Evolutionary conservation across 2,329 filamentous ascomycete species (phyloP), one percentile per base, ranked within the genome.

Genomic region (Rosellinia necatrix): DNA sequence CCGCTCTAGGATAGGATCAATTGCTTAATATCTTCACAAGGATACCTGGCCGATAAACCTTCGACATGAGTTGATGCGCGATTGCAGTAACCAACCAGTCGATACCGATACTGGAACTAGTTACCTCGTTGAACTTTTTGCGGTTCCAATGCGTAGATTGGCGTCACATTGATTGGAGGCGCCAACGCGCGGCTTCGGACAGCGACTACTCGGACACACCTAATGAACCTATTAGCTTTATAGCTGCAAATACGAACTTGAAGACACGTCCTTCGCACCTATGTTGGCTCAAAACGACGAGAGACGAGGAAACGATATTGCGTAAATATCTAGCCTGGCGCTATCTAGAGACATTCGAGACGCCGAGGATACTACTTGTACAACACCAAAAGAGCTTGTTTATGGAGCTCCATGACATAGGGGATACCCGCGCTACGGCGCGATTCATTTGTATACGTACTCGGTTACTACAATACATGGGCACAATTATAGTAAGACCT

Each of bases 391-490:
- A 52, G 48, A 58, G 42, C 32, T n/a, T 40, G 49, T 58, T 43
- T 49, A 59, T 30, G 53, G 40, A 58, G 51, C 41, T 56, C 46
- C 37, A 58, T 21, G 42, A 44, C 30, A 53, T 50, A 51, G 50
- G 60, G 12, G 21, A 56, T 34, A 50, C 42, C 48, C 13, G 48
- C n/a, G 21, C 30, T 21, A 51, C 60, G 53, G 49, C 49, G 21
- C 29, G 48, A 55, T 58, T 58, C 52, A 62, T 61, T 65, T 66
- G 64, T 67, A 68, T 66, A 66, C 60, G 53, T 59, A 64, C 37
- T 58, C 53, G 32, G 46, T 61, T 49, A 42, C 55, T 24, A 41
- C 43, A 30, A 32, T 47, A 49, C 24, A 48, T 24, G 38, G 41
- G 15, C 49, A 29, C 29, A 19, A 49, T 15, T 24, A 32, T 41